Conservation (phyloP, 768 basidiomycete genomes). For the Lentinula aciculospora region DNA sequence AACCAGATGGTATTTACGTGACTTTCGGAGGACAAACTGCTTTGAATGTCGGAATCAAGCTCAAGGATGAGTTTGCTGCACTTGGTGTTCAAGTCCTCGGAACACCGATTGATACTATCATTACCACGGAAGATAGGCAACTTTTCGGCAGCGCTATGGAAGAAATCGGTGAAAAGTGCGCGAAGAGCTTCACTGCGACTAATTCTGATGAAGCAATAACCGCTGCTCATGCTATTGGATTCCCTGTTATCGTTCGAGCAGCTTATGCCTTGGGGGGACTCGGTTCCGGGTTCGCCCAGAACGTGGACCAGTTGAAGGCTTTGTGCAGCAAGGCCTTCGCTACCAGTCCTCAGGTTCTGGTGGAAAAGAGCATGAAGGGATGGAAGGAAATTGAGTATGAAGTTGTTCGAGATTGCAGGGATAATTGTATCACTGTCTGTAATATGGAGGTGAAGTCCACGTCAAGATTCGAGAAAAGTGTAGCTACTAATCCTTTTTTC, state of each 20-base stretch:
- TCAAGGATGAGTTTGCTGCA: constrained; percentile 91
- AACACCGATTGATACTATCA: constrained; percentile 95
- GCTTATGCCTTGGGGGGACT: constrained; percentile 96
- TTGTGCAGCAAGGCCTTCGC: constrained; percentile 95
- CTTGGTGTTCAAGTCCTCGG: constrained; percentile 93
- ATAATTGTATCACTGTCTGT: constrained; percentile 99
- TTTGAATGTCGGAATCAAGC: constrained; percentile 92
- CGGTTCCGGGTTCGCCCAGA: constrained; percentile 94
- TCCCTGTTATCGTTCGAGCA: constrained; percentile 93
- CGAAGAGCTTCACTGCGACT: constrained; percentile 84
- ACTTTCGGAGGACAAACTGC: constrained; percentile 99
- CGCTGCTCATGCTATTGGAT: constrained; percentile 84
- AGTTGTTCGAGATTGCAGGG: constrained; percentile 93
- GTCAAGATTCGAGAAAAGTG: neutral
- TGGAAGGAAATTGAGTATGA: constrained; percentile 99
- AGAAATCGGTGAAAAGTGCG: constrained; percentile 93
- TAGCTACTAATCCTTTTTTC: neutral
- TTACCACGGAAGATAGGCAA: constrained; percentile 94
- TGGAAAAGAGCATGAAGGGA: constrained; percentile 99
- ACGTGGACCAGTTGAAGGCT: constrained; percentile 83
- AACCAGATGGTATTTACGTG: constrained; percentile 97
- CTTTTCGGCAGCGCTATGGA: constrained; percentile 93
- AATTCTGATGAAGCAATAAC: constrained; percentile 76
- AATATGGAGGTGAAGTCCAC: constrained; percentile 92
- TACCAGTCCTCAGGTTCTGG: constrained; percentile 96